Evolutionary conservation across 2,329 filamentous ascomycete genomes (phyloP).

Genomic region (Ascochyta rabiei): DNA sequence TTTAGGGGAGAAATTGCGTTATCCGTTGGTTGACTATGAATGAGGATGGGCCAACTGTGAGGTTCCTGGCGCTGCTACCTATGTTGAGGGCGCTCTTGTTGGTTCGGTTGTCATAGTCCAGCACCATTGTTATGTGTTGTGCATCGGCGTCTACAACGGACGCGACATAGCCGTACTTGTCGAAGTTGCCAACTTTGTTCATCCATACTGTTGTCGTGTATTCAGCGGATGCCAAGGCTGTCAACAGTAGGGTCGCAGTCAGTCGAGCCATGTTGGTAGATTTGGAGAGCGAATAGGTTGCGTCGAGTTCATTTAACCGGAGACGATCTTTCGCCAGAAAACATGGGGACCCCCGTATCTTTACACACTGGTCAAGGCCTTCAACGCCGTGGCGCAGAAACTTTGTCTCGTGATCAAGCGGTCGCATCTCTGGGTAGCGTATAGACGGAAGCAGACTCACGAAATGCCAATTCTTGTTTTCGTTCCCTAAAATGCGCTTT

Average conservation of each 20-base stretch:
- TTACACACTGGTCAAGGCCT: constrained; percentile 10
- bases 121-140: constrained; percentile 4
- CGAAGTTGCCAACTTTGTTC: constrained; percentile 1
- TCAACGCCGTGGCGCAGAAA: constrained; percentile 7
- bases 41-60: constrained; percentile 1
- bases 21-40: neutral
- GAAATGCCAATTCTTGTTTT: neutral
- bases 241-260: constrained; percentile 1
- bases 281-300: neutral
- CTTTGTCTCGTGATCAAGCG: neutral
- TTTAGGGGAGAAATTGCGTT: neutral
- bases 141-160: constrained; percentile 11
- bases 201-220: constrained; percentile 11
- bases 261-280: neutral
- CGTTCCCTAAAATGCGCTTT: neutral
- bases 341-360: neutral
- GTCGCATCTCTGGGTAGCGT: constrained; percentile 4
- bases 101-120: constrained; percentile 2
- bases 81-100: neutral
- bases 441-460: neutral
- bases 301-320: neutral
- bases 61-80: neutral
- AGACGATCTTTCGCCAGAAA: too few relatives aligned
- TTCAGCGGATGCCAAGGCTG: constrained; percentile 5
- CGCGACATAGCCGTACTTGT: constrained; percentile 11